phyloP scores from a whole-genome alignment of 345 rosid genomes.

The Eucalyptus lansdowneana region DNA sequence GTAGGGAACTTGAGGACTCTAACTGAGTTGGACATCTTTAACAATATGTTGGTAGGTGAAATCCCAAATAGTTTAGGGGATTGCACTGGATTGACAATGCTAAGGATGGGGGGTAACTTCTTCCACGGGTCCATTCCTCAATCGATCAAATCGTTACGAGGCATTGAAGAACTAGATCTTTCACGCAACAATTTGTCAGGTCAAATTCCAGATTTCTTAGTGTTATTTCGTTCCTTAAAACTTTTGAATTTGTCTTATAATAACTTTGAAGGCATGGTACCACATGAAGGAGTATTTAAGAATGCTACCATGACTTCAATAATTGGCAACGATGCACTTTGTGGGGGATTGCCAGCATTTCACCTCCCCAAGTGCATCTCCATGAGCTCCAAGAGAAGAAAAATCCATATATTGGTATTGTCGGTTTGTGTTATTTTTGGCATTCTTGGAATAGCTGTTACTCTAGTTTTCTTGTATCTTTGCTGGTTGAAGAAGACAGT shows the following conservation, averaged over 20 bases:
- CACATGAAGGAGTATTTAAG: background rate
- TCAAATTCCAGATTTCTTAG: background rate
- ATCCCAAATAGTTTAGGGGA: background rate
- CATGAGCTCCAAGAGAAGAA: background rate
- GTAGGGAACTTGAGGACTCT: too few species aligned
- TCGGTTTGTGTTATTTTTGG: background rate
- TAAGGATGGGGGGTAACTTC: background rate
- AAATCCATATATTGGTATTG: background rate
- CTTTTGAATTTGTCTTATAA: background rate
- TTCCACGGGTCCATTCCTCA: background rate
- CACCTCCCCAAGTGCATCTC: background rate
- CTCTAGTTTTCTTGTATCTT: too few species aligned
- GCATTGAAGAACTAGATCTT: background rate
- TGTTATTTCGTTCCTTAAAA: background rate
- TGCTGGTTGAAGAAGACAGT: background rate
- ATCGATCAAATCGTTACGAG: background rate
- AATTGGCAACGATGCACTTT: background rate
- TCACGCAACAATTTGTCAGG: background rate
- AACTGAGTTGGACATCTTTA: too few species aligned
- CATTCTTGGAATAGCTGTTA: background rate
- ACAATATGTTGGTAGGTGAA: too few species aligned
- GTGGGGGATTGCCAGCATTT: background rate
- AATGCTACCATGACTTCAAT: background rate
- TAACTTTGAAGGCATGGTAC: background rate
- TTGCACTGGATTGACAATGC: background rate